Conservation (phyloP, 202 grass and related monocot species). For the Alloteropsis angusta region DNA sequence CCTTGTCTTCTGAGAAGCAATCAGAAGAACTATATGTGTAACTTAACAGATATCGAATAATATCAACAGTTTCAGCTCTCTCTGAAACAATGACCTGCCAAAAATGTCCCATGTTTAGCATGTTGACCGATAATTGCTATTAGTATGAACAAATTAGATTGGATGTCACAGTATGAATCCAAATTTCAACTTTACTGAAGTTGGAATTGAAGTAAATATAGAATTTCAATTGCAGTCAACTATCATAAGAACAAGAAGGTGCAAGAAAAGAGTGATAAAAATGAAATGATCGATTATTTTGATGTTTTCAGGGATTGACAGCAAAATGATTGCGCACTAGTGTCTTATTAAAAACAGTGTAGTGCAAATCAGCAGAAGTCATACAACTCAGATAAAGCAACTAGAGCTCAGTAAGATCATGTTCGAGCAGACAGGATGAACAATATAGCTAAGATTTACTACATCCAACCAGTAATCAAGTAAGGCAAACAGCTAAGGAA, state of each 20-base stretch:
- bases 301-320: neutral
- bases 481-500: neutral
- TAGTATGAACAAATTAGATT: constrained; percentile 7
- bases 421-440: neutral
- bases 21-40: constrained; percentile 40
- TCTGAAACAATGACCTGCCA: constrained; percentile 43
- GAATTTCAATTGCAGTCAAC: neutral
- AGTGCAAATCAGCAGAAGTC: neutral
- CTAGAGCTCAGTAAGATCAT: constrained; percentile 10
- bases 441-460: neutral
- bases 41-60: constrained; percentile 79
- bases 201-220: neutral
- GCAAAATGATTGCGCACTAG: neutral
- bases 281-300: neutral
- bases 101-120: constrained; percentile 10
- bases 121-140: neutral
- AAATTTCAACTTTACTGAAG: neutral
- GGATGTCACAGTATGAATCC: neutral
- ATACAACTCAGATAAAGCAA: neutral
- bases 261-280: neutral
- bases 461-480: neutral
- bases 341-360: neutral
- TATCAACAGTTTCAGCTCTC: constrained; percentile 68
- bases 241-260: neutral
- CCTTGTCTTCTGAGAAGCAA: constrained; percentile 33